These are phyloP conservation scores for Fusarium nelsonii DNA, from an alignment of 2,329 filamentous ascomycete genomes.

Conservation along the genomic window DNA sequence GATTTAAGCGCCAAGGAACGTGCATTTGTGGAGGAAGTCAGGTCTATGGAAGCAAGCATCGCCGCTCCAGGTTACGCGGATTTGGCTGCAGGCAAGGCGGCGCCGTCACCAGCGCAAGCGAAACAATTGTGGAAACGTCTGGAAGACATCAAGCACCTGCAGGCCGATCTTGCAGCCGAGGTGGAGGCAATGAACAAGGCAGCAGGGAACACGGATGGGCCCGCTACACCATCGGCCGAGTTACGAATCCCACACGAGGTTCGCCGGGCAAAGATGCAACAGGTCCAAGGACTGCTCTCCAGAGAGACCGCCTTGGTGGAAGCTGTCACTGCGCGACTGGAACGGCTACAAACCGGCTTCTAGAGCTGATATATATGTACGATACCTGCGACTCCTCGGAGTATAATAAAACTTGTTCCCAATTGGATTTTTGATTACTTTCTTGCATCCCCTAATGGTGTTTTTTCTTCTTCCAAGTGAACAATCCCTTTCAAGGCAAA, in stretches of 20 bases:
- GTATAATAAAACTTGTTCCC: conserved; percentile 32
- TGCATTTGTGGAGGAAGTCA: conserved; percentile 61
- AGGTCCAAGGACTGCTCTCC: conserved; percentile 73
- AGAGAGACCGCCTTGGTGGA: conserved; percentile 77
- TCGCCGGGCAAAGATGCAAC: conserved; percentile 71
- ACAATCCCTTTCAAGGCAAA: conserved; percentile 3
- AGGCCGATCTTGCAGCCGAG: conserved; percentile 65
- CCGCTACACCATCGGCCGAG: conserved; percentile 53
- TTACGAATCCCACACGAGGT: conserved; percentile 70
- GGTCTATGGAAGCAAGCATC: conserved; percentile 67
- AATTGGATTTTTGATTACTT: conserved; percentile 5
- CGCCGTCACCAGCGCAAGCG: conserved; percentile 45
- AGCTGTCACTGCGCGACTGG: conserved; percentile 72
- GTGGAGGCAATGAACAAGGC: conserved; percentile 59
- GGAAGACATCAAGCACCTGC: conserved; percentile 66
- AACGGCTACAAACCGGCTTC: conserved; percentile 61
- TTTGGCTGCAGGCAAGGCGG: conserved; percentile 51
- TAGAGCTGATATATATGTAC: conserved; percentile 45
- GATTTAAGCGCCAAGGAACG: conserved; percentile 61
- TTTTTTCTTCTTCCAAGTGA: not conserved
- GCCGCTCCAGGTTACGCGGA: conserved; percentile 51
- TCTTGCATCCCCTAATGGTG: conserved; percentile 2
- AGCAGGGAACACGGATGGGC: conserved; percentile 43
- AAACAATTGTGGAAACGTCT: conserved; percentile 69
- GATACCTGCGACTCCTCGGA: conserved; percentile 25